phyloP scores from a whole-genome alignment of 73 alveolate species.

The Uronychia setigera region DNA sequence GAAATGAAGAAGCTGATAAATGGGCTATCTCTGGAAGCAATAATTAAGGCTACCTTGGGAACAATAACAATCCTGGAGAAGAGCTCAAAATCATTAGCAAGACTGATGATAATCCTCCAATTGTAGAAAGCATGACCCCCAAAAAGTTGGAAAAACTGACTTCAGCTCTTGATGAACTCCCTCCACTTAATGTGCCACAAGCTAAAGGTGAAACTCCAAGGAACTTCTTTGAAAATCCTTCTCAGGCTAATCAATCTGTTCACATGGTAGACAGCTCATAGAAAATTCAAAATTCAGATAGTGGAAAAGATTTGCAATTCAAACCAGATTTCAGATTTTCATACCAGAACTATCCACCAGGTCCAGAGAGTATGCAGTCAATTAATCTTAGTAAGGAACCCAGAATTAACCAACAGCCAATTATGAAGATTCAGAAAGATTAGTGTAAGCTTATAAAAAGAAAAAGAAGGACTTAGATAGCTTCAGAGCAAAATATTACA shows the following conservation, averaged over 20 bases:
- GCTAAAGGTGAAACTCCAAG: no score
- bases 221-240: no score
- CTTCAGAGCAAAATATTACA: background rate
- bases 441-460: background rate
- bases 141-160: no score
- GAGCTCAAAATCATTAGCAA: background rate
- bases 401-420: background rate
- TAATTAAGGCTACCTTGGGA: background rate
- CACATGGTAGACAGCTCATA: no score
- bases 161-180: no score
- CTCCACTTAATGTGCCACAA: no score
- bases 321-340: background rate
- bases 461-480: background rate
- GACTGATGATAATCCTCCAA: no score
- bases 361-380: background rate
- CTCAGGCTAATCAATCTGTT: no score
- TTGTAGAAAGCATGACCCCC: no score
- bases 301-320: no score
- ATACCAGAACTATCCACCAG: background rate
- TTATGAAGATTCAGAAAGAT: background rate
- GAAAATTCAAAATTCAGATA: background rate
- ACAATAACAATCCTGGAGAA: background rate
- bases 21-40: background rate
- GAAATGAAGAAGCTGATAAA: background rate
- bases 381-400: background rate